Evolutionary conservation across 108 stramenopile genomes (phyloP).

Genomic region (Pseudonitzschia delicatissima): DNA sequence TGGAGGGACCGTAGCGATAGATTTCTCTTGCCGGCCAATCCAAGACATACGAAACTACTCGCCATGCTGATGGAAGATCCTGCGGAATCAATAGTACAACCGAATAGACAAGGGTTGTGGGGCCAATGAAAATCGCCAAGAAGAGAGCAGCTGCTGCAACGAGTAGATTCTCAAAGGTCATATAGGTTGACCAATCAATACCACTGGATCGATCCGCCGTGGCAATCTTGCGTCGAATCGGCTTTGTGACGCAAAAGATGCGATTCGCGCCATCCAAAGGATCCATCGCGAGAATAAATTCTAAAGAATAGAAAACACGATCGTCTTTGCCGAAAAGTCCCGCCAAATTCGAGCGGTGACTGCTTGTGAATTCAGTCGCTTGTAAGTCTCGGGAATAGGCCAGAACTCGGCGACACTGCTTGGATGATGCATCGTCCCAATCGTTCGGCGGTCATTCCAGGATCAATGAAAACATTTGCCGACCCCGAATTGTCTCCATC

Average conservation of each 20-base stretch:
- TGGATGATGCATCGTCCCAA: slow-evolving; percentile 5
- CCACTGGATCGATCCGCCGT: too few species aligned
- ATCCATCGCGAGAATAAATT: slow-evolving; percentile 14
- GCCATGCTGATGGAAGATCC: neutral
- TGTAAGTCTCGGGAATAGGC: neutral
- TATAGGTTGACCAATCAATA: too few species aligned
- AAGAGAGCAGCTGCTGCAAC: too few species aligned
- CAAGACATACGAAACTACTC: slow-evolving; percentile 6
- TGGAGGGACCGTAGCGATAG: slow-evolving; percentile 54
- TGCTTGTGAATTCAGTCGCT: neutral
- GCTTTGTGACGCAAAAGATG: neutral
- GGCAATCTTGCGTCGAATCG: neutral
- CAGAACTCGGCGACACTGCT: neutral
- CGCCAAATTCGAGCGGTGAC: neutral
- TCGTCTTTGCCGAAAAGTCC: slow-evolving; percentile 28
- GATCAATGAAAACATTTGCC: slow-evolving; percentile 3
- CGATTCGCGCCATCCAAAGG: slow-evolving; percentile 1
- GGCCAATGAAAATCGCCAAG: neutral
- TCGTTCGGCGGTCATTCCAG: slow-evolving; percentile 8
- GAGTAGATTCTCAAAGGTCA: neutral
- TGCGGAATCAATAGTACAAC: neutral
- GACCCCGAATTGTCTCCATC: neutral
- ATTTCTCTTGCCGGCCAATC: slow-evolving; percentile 52
- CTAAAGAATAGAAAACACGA: slow-evolving; percentile 23
- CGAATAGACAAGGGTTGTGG: neutral